phyloP scores from a whole-genome alignment of 768 basidiomycete genomes.

The Hericium coralloides region DNA sequence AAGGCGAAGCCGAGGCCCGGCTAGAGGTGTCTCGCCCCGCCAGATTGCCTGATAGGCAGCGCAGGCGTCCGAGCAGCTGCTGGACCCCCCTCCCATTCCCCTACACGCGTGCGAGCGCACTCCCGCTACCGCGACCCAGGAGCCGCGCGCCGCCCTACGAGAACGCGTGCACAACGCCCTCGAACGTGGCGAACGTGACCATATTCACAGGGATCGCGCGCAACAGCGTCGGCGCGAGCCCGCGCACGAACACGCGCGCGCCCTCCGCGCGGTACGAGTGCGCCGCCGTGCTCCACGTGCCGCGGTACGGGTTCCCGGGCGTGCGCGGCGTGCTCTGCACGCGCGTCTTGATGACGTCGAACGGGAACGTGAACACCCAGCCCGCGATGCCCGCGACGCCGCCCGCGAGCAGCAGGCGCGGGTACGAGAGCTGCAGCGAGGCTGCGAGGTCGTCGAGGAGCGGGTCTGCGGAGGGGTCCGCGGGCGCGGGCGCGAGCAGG shows the following conservation, averaged over 20 bases:
- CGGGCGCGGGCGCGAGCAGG: conserved; percentile 25
- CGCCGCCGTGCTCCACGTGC: conserved; percentile 46
- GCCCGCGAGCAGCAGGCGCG: conserved; percentile 67
- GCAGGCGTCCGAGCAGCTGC: too few relatives aligned
- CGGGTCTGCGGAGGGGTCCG: conserved; percentile 22
- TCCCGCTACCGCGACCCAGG: too few relatives aligned
- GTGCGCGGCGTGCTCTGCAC: conserved; percentile 45
- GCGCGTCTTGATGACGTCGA: conserved; percentile 87
- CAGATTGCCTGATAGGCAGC: too few relatives aligned
- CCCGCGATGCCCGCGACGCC: conserved; percentile 69
- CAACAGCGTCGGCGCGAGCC: conserved; percentile 72
- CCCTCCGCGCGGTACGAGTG: conserved; percentile 62
- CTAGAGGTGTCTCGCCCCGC: neutral
- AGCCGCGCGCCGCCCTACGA: conserved; percentile 9
- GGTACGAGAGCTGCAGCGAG: conserved; percentile 24
- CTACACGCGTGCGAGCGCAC: neutral
- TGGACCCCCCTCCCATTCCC: neutral
- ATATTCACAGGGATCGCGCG: conserved; percentile 85
- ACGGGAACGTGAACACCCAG: conserved; percentile 78
- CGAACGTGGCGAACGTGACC: conserved; percentile 71
- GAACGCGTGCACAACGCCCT: conserved; percentile 39
- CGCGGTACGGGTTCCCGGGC: conserved; percentile 31
- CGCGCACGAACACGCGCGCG: conserved; percentile 59
- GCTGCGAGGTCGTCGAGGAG: conserved; percentile 35
- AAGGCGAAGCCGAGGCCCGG: neutral